These are phyloP conservation scores for Candolleomyces efflorescens DNA, from an alignment of 768 basidiomycete genomes.

Conservation along the genomic window DNA sequence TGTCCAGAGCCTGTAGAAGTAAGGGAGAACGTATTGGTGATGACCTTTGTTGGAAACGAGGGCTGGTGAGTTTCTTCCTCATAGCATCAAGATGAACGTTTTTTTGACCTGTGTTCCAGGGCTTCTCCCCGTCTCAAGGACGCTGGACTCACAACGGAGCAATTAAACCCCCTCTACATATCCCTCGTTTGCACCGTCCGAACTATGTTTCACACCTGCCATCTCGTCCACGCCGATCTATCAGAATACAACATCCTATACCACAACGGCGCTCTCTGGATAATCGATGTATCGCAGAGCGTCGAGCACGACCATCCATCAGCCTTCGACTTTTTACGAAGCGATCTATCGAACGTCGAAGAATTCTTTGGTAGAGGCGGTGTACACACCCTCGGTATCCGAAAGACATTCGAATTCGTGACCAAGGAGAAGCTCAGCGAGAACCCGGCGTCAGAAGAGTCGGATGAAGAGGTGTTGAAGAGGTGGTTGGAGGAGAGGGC, in stretches of 20 bases:
- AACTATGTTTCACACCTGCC: conserved; percentile 85
- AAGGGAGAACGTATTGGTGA: conserved; percentile 93
- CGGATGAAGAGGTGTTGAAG: conserved; percentile 31
- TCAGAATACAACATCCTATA: conserved; percentile 98
- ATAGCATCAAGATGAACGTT: conserved; percentile 9
- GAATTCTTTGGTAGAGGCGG: conserved; percentile 84
- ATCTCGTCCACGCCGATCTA: conserved; percentile 94
- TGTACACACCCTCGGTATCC: conserved; percentile 71
- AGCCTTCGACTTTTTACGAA: conserved; percentile 93
- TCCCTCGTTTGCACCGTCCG: conserved; percentile 80
- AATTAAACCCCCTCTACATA: conserved; percentile 60
- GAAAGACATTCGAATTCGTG: conserved; percentile 86
- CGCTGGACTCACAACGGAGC: conserved; percentile 48
- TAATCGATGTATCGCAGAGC: conserved; percentile 98
- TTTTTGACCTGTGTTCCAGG: conserved; percentile 37
- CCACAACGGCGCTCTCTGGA: conserved; percentile 74
- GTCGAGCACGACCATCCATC: conserved; percentile 98
- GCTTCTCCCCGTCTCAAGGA: conserved; percentile 94
- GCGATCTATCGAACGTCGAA: conserved; percentile 88
- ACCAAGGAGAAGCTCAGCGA: conserved; percentile 49
- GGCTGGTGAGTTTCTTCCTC: conserved; percentile 57
- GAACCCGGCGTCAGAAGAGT: conserved; percentile 24
- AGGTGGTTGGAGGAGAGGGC: conserved; percentile 44
- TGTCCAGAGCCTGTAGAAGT: conserved; percentile 92
- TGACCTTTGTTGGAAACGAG: conserved; percentile 84